Percentiles rank a stretch among this genome's conserved stretches.
Conservation (phyloP, 495 filamentous ascomycete species). For the Penicillium pancosmium region DNA sequence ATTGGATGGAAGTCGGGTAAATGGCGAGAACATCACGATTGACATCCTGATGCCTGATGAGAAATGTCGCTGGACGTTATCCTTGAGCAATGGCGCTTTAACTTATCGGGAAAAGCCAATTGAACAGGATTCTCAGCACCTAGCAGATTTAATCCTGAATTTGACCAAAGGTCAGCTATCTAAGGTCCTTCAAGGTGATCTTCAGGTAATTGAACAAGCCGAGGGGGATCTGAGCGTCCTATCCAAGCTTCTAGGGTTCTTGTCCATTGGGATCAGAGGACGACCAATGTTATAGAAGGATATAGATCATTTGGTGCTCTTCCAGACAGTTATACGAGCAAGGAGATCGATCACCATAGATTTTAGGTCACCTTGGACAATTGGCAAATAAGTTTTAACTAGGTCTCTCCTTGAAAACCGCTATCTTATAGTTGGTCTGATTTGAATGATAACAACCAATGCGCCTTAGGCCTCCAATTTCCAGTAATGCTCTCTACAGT, state of each 20-base stretch:
- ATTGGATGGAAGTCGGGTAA: background rate
- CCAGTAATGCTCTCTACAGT: no score
- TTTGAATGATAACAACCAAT: no score
- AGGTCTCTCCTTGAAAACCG: no score
- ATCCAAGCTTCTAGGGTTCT: background rate
- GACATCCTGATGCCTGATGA: background rate
- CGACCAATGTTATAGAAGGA: background rate
- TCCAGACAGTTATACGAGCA: no score
- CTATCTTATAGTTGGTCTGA: no score
- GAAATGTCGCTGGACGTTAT: background rate
- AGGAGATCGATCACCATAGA: no score
- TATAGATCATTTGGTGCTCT: no score
- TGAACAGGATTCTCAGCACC: background rate
- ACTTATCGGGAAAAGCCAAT: background rate
- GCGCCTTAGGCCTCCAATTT: no score
- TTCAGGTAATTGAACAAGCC: background rate
- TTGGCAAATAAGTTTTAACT: no score
- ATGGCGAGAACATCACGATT: background rate
- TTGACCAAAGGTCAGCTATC: background rate
- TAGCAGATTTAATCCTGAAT: background rate
- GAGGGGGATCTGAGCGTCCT: background rate
- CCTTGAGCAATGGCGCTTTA: conserved; percentile 1
- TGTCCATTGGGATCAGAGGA: background rate
- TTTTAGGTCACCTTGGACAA: no score
- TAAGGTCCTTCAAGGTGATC: background rate